Conservation (phyloP, 768 basidiomycete species). For the Suillus fuscotomentosus region DNA sequence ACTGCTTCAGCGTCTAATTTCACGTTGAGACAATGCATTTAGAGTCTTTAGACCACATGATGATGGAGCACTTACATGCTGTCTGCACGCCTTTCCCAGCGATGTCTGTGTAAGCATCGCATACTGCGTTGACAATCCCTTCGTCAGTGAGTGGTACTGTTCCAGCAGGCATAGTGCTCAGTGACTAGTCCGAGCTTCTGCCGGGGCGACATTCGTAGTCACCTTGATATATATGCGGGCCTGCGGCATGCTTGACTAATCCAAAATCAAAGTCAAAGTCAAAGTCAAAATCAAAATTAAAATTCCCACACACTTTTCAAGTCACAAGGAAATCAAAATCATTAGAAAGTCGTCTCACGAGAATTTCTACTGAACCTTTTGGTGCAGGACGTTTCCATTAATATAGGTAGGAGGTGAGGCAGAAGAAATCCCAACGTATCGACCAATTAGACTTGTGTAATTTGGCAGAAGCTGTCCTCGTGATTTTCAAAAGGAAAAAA, state of each 20-base stretch:
- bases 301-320: background rate
- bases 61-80: slow-evolving; percentile 12
- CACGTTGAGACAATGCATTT: background rate
- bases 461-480: background rate
- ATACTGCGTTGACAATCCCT: slow-evolving; percentile 2
- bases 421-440: background rate
- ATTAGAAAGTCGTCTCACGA: background rate
- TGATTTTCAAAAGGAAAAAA: background rate
- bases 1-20: slow-evolving; percentile 31
- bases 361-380: background rate
- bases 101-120: slow-evolving; percentile 5
- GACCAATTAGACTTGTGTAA: background rate
- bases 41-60: background rate
- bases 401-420: background rate
- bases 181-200: background rate
- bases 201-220: background rate
- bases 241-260: background rate
- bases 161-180: background rate
- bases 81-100: slow-evolving; percentile 4
- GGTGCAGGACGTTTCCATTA: background rate
- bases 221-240: background rate
- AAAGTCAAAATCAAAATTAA: slow-evolving; percentile 1
- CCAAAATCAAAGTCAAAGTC: background rate
- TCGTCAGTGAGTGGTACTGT: slow-evolving; percentile 1
- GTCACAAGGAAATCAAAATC: background rate